Evolutionary conservation across 2,329 filamentous ascomycete species (phyloP).

Genomic region (Alternaria gaisen): DNA sequence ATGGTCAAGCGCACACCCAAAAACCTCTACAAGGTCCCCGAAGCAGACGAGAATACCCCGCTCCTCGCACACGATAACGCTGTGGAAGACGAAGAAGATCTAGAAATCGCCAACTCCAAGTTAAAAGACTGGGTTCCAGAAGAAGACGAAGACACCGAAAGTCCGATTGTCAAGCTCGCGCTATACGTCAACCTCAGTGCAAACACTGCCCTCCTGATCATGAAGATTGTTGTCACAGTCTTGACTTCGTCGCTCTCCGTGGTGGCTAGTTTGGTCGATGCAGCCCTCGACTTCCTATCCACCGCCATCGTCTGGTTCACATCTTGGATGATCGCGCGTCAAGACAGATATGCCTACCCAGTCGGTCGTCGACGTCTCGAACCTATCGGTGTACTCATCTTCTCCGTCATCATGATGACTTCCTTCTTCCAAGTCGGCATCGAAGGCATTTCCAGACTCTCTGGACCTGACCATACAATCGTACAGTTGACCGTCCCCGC

Average conservation of each 20-base stretch:
- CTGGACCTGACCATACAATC: constrained; percentile 68
- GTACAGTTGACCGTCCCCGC: constrained; percentile 78
- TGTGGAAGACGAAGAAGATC: constrained; percentile 49
- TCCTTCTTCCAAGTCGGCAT: constrained; percentile 82
- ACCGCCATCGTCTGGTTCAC: constrained; percentile 84
- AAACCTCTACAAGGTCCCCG: constrained; percentile 78
- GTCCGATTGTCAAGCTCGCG: constrained; percentile 81
- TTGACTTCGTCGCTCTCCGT: constrained; percentile 84
- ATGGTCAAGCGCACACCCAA: constrained; percentile 70
- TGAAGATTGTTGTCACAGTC: constrained; percentile 80
- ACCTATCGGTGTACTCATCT: constrained; percentile 80
- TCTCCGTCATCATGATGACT: constrained; percentile 86
- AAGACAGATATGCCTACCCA: constrained; percentile 79
- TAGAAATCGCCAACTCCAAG: constrained; percentile 57
- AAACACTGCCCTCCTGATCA: constrained; percentile 76
- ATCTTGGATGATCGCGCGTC: constrained; percentile 75
- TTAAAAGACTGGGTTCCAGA: constrained; percentile 73
- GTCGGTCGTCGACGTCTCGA: constrained; percentile 80
- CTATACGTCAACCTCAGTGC: constrained; percentile 87
- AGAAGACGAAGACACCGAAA: constrained; percentile 77
- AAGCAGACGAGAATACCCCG: constrained; percentile 71
- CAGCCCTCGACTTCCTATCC: constrained; percentile 80
- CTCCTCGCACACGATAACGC: constrained; percentile 58
- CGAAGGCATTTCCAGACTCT: constrained; percentile 72
- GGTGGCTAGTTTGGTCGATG: constrained; percentile 80